Conservation (phyloP, 2,329 filamentous ascomycete species). For the Aureobasidium lini region DNA sequence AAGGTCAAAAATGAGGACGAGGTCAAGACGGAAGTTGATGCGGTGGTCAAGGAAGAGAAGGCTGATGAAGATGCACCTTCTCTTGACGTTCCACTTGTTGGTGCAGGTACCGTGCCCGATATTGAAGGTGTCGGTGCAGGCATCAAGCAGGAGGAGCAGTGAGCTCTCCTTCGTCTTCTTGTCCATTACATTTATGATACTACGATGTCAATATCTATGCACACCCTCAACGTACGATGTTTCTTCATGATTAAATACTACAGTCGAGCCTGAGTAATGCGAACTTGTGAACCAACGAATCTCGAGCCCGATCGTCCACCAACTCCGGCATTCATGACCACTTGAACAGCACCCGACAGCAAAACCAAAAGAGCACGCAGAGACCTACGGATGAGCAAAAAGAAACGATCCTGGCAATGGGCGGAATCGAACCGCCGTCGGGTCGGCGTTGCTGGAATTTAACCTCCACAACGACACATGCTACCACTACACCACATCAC, state of each 20-base stretch:
- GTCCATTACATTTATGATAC: not conserved
- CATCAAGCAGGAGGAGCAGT: not conserved
- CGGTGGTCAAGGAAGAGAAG: constrained; percentile 21
- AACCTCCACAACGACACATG: constrained; percentile 11
- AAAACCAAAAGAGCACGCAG: not conserved
- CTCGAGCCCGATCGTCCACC: no score
- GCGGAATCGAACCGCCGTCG: constrained; percentile 17
- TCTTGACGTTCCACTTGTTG: constrained; percentile 18
- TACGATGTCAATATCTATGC: not conserved
- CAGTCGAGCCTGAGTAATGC: no score
- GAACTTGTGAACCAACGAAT: no score
- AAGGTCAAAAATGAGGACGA: constrained; percentile 32
- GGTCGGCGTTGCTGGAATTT: constrained; percentile 10
- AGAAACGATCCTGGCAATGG: constrained; percentile 12
- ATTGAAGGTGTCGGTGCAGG: constrained; percentile 20
- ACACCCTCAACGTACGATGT: no score
- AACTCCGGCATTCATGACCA: no score
- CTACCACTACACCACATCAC: constrained; percentile 14
- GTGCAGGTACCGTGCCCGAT: constrained; percentile 19
- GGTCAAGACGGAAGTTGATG: constrained; percentile 20
- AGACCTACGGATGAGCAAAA: not conserved
- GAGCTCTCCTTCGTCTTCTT: not conserved
- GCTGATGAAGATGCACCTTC: constrained; percentile 24
- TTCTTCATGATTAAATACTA: no score
- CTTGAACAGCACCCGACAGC: not conserved